Evolutionary conservation across 257 asterid species (phyloP).

Genomic region (Solanum raphanifolium): DNA sequence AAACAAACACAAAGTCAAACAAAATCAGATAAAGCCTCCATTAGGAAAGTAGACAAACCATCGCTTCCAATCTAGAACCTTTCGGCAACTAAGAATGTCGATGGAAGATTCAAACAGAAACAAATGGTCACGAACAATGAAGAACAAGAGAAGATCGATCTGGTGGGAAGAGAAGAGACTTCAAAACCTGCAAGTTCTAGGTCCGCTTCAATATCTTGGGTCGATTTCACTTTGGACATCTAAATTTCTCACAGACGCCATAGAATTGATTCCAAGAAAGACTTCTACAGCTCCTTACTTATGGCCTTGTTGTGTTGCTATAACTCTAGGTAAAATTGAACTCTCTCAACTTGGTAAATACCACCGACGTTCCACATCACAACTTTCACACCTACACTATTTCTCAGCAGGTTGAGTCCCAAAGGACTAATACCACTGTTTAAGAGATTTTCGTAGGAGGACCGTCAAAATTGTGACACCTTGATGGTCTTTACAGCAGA

Average conservation of each 20-base stretch:
- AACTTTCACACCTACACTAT: background rate
- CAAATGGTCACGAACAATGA: background rate
- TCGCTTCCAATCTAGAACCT: background rate
- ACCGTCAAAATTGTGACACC: background rate
- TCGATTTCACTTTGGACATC: background rate
- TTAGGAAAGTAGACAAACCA: background rate
- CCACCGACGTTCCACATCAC: background rate
- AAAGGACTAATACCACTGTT: background rate
- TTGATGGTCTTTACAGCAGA: background rate
- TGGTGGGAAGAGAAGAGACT: background rate
- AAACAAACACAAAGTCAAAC: background rate
- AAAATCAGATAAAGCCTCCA: background rate
- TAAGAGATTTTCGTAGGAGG: background rate
- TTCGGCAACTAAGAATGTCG: background rate
- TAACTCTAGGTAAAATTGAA: background rate
- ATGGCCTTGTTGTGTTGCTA: background rate
- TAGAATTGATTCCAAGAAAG: background rate
- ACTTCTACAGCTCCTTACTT: background rate
- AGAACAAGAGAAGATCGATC: background rate
- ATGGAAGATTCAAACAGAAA: background rate
- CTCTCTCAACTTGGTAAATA: background rate
- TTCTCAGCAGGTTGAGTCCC: background rate
- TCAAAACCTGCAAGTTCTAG: background rate
- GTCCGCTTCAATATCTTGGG: background rate
- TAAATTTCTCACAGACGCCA: background rate